Conservation (phyloP, 257 asterid species). For the Euphrasia confusa region DNA sequence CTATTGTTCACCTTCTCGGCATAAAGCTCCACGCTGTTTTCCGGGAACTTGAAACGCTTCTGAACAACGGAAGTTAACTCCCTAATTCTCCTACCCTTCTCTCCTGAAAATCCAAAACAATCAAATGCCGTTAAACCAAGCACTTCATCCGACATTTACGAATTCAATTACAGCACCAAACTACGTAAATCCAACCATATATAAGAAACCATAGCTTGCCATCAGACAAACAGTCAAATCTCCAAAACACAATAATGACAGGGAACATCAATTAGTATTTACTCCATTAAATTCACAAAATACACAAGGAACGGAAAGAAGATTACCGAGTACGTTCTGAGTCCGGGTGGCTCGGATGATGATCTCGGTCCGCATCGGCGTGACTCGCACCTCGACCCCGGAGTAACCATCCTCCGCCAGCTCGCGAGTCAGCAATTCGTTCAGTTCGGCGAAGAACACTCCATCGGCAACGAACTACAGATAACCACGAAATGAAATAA, state of each 20-base stretch:
- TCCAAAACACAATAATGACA: background rate
- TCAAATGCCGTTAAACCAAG: background rate
- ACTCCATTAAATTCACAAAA: background rate
- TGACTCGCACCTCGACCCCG: slow-evolving; percentile 59
- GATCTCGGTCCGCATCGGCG: slow-evolving; percentile 61
- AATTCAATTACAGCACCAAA: too few relatives aligned
- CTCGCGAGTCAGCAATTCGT: slow-evolving; percentile 55
- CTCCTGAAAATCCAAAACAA: slow-evolving; percentile 31
- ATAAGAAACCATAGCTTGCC: background rate
- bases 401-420: slow-evolving; percentile 63
- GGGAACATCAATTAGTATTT: background rate
- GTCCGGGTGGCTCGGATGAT: slow-evolving; percentile 60
- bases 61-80: slow-evolving; percentile 66
- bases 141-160: too few relatives aligned
- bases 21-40: slow-evolving; percentile 63
- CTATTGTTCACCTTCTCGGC: slow-evolving; percentile 74
- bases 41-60: slow-evolving; percentile 64
- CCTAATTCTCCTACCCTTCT: slow-evolving; percentile 73
- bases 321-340: slow-evolving; percentile 50
- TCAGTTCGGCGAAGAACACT: slow-evolving; percentile 52
- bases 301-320: background rate
- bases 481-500: background rate
- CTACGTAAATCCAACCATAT: background rate
- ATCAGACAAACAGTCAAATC: background rate
- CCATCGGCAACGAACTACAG: slow-evolving; percentile 51